Evolutionary conservation across 1,284 basidiomycete genomes (phyloP), one percentile per base, ranked within the genome.

Genomic region (Marasmius sp.): DNA sequence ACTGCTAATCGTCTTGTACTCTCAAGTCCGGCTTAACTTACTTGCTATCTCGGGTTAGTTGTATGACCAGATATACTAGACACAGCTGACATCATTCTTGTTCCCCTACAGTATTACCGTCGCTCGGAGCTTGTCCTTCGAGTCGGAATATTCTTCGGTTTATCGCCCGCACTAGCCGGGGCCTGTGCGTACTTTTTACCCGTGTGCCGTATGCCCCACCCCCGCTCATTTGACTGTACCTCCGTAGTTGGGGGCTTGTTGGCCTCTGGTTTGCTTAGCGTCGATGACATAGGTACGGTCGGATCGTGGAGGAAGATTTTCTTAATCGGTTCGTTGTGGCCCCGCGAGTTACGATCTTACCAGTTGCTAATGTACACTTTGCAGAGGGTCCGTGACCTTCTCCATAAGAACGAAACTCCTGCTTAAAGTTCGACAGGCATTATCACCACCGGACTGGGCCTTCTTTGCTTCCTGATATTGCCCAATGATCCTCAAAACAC

Each of bases 61-160:
- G 12, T 47, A 18, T n/a, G 22, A 6, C 48, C 43, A 20, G 14
- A 6, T 51, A 38, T 47, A 3, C 20, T 49, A 9, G 37, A 33
- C 34, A 41, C n/a, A 37, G 20, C 37, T 37, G 14, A n/a, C 16
- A 57, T n/a, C 60, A 11, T 39, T 34, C 6, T 33, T 22, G 41
- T 57, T 41, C 16, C 18, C 20, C 47, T 39, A 3, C 45, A 79
- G 79, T 82, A 76, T 64, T 82, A 82, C 67, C 74, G 78, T 45
- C 74, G 79, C 14, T 67, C 68, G 18, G 79, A 82, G 64, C 67
- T 81, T 8, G 79, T 82, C 3, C 69, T 81, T 34, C 72, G 79
- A 14, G 72, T 81, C 14, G 79, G 79, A 0, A 68, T 81, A 20
- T 81, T 81, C 66, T 79, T 79, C 61, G 79, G 79, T 2, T 52